A percentile compares a stretch with the other conserved stretches of the same genome.
These are phyloP conservation scores for Colletotrichum musae DNA, from an alignment of 2,329 filamentous ascomycete genomes.

Conservation along the genomic window DNA sequence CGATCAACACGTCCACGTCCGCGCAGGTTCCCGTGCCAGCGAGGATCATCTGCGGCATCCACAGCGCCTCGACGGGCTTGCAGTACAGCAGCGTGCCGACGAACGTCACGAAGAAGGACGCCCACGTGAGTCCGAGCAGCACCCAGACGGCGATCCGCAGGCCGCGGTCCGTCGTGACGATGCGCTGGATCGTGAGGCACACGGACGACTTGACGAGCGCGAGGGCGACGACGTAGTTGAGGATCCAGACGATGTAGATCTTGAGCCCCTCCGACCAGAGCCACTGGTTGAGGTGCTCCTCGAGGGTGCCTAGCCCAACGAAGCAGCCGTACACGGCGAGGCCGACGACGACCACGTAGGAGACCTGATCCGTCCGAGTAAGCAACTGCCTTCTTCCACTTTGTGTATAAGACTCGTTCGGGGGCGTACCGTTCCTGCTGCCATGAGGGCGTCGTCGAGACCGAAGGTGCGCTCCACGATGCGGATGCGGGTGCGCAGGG, in stretches of 20 bases:
- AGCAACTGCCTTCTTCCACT: neutral
- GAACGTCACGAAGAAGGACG: constrained; percentile 49
- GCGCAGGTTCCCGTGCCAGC: constrained; percentile 44
- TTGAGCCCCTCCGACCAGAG: constrained; percentile 45
- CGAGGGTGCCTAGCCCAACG: constrained; percentile 44
- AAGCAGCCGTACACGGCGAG: constrained; percentile 42
- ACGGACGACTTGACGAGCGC: constrained; percentile 51
- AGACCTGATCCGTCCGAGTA: constrained; percentile 18
- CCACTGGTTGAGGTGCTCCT: constrained; percentile 44
- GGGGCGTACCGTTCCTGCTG: constrained; percentile 36
- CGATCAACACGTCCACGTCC: constrained; percentile 44
- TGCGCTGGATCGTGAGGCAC: constrained; percentile 54
- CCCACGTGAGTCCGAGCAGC: constrained; percentile 43
- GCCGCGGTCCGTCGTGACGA: constrained; percentile 42
- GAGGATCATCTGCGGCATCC: constrained; percentile 48
- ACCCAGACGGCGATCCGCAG: constrained; percentile 45
- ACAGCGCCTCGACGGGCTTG: constrained; percentile 48
- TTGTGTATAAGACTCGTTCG: neutral
- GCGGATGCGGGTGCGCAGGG: constrained; percentile 27
- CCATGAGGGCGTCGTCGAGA: constrained; percentile 42
- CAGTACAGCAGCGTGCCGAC: constrained; percentile 52
- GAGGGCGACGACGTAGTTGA: constrained; percentile 46
- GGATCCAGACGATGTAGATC: constrained; percentile 46
- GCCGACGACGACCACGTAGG: constrained; percentile 40
- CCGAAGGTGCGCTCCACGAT: constrained; percentile 35